Percentiles rank a stretch among this genome's conserved stretches.
Evolutionary conservation across 2,329 filamentous ascomycete species (phyloP).

Genomic region (Chaetomium strumarium): DNA sequence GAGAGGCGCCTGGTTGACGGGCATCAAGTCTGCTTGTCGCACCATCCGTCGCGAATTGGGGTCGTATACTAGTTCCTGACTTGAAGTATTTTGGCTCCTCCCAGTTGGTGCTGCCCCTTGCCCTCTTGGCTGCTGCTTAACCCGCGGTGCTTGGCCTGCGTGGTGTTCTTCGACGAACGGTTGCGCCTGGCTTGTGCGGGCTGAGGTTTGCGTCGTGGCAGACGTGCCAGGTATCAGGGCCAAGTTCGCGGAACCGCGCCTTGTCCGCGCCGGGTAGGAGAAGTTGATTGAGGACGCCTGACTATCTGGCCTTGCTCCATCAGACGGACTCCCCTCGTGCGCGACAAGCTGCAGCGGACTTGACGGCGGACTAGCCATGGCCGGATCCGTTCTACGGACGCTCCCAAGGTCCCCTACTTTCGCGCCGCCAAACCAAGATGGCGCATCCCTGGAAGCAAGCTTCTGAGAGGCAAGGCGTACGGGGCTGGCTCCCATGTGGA

Average conservation of each 20-base stretch:
- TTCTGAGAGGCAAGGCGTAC: conserved; percentile 51
- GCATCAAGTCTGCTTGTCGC: conserved; percentile 39
- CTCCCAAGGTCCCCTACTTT: conserved; percentile 38
- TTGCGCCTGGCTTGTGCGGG: conserved; percentile 6
- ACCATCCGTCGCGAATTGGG: conserved; percentile 61
- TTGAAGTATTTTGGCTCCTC: conserved; percentile 26
- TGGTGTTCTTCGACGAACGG: conserved; percentile 4
- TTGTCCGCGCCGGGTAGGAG: conserved; percentile 47
- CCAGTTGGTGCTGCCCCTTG: conserved; percentile 14
- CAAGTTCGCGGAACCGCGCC: conserved; percentile 36
- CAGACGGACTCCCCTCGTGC: conserved; percentile 16
- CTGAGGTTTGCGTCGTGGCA: conserved; percentile 4
- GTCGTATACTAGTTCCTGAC: conserved; percentile 53
- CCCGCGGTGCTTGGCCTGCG: conserved; percentile 19
- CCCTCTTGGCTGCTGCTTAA: conserved; percentile 5
- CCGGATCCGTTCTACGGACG: conserved; percentile 40
- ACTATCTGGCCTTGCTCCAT: conserved; percentile 40
- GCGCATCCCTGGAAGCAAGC: conserved; percentile 34
- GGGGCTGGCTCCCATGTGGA: conserved; percentile 37
- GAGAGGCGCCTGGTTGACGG: conserved; percentile 37
- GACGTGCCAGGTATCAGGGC: conserved; percentile 24
- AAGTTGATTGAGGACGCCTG: conserved; percentile 51
- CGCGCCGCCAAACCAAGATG: conserved; percentile 47
- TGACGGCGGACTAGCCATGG: conserved; percentile 32
- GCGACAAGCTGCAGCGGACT: conserved; percentile 19